Conservation (phyloP, 1,284 basidiomycete genomes). For the Taiwanofungus camphoratus region DNA sequence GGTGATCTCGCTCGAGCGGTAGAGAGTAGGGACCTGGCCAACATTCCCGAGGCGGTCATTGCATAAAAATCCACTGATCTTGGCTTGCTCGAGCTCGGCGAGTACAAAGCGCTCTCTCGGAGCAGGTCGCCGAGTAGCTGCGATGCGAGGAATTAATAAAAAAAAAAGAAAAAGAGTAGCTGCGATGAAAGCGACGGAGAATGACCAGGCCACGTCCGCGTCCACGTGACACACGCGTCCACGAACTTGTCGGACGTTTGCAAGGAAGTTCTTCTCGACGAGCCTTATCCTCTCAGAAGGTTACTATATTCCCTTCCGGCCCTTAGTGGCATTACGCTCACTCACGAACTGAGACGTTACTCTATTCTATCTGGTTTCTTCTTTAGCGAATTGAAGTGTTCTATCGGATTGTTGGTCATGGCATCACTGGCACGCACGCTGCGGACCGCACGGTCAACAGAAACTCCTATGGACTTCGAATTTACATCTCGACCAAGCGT, state of each 20-base stretch:
- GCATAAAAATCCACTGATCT: no score
- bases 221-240: conserved; percentile 28
- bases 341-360: background rate
- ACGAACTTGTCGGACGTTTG: no score
- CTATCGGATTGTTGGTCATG: no score
- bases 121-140: no score
- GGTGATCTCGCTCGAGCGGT: conserved; percentile 2
- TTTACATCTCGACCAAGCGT: conserved; percentile 51
- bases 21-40: conserved; percentile 9
- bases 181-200: background rate
- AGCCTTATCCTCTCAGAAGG: no score
- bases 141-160: no score
- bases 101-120: no score
- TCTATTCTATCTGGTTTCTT: background rate
- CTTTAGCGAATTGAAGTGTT: background rate
- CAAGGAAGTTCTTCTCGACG: no score
- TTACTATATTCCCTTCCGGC: no score
- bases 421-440: background rate
- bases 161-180: no score
- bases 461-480: conserved; percentile 80
- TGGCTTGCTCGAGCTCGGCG: no score
- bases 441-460: conserved; percentile 42
- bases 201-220: conserved; percentile 13
- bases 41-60: conserved; percentile 6
- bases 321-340: no score